Evolutionary conservation across 2,329 filamentous ascomycete genomes (phyloP).

Genomic region (Hypoxylon sp.): DNA sequence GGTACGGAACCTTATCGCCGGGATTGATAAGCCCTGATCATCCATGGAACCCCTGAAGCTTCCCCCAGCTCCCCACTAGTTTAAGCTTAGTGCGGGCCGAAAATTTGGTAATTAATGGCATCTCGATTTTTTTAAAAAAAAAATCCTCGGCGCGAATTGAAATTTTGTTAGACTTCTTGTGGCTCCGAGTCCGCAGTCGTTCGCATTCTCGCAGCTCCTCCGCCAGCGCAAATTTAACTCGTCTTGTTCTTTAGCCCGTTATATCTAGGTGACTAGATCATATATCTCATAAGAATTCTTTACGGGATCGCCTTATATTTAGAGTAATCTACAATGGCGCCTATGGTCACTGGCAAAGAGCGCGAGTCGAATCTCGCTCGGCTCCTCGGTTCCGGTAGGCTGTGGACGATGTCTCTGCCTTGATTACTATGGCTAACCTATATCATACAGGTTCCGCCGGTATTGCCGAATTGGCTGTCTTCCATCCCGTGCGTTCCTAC

Average conservation of each 20-base stretch:
- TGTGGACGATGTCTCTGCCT: not conserved
- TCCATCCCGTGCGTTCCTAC: constrained; percentile 71
- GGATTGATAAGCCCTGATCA: constrained; percentile 35
- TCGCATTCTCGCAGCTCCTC: constrained; percentile 27
- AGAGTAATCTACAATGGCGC: constrained; percentile 68
- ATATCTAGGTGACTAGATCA: constrained; percentile 13
- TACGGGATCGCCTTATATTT: constrained; percentile 9
- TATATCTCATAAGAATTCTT: constrained; percentile 4
- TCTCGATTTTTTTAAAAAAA: constrained; percentile 36
- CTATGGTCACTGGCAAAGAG: constrained; percentile 67
- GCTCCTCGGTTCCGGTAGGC: constrained; percentile 88
- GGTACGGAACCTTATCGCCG: constrained; percentile 32
- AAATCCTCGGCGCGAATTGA: constrained; percentile 37
- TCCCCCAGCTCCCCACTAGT: constrained; percentile 36
- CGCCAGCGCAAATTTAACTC: not conserved
- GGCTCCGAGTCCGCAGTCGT: constrained; percentile 35
- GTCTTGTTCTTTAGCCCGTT: not conserved
- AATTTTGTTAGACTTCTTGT: constrained; percentile 40
- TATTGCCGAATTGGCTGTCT: constrained; percentile 77
- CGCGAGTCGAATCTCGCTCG: constrained; percentile 91
- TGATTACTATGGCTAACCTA: constrained; percentile 26
- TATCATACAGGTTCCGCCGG: constrained; percentile 69
- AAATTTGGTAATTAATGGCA: constrained; percentile 35
- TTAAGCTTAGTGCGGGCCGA: constrained; percentile 28
- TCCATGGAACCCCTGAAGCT: constrained; percentile 24